phyloP scores from a whole-genome alignment of 768 basidiomycete genomes.

The Lenzites betulinus region DNA sequence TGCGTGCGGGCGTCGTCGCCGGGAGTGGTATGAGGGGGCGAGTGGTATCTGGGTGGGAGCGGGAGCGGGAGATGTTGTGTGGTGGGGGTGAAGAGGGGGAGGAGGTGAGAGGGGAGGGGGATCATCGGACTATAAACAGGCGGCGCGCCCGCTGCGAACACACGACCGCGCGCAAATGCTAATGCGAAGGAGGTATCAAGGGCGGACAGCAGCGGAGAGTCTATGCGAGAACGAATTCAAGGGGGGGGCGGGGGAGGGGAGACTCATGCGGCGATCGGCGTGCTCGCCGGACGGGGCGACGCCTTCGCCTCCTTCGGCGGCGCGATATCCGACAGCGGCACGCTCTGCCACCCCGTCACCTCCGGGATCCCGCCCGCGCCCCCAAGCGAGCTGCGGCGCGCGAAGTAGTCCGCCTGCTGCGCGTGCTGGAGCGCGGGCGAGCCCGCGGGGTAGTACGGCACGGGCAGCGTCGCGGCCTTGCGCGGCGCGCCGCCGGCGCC shows the following conservation, averaged over 20 bases:
- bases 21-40: constrained; percentile 10
- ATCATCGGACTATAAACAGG: constrained; percentile 21
- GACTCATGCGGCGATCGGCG: constrained; percentile 29
- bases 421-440: constrained; percentile 18
- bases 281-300: constrained; percentile 23
- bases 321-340: constrained; percentile 32
- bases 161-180: constrained; percentile 3
- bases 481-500: constrained; percentile 30
- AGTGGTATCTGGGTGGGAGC: constrained; percentile 19
- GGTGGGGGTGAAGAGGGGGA: no score
- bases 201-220: neutral
- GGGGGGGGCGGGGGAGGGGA: neutral
- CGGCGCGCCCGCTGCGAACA: constrained; percentile 18
- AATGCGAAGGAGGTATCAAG: constrained; percentile 11
- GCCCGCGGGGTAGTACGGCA: constrained; percentile 24
- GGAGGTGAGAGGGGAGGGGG: neutral
- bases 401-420: constrained; percentile 28
- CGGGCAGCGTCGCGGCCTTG: constrained; percentile 32
- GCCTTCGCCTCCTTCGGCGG: constrained; percentile 26
- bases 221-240: constrained; percentile 11
- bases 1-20: constrained; percentile 17
- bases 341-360: constrained; percentile 39
- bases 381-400: constrained; percentile 29
- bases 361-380: constrained; percentile 30
- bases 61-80: no score